Percentiles rank a stretch among this genome's conserved stretches.
Evolutionary conservation across 306 rosid species (phyloP).

Genomic region (Arachis stenosperma): DNA sequence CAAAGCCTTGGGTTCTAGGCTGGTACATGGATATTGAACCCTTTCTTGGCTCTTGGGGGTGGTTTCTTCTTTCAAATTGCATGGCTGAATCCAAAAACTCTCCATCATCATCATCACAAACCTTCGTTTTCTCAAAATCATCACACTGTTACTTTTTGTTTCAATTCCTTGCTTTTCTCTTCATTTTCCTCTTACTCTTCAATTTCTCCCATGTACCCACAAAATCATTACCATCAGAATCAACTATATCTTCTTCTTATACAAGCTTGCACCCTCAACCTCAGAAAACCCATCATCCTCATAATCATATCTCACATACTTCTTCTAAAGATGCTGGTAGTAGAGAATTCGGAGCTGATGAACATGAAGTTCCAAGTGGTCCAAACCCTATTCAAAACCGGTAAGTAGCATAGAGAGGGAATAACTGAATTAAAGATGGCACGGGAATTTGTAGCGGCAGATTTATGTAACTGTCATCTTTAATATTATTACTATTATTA

Average conservation of each 20-base stretch:
- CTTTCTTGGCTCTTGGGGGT: conserved; percentile 79
- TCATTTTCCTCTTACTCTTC: conserved; percentile 54
- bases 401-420: conserved; percentile 4
- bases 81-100: conserved; percentile 61
- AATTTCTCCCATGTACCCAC: conserved; percentile 22
- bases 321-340: conserved; percentile 26
- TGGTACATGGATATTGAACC: conserved; percentile 89
- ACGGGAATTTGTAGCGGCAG: conserved; percentile 34
- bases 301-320: conserved; percentile 1
- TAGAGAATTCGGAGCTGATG: conserved; percentile 55
- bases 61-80: conserved; percentile 71
- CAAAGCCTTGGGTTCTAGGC: conserved; percentile 50
- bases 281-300: conserved; percentile 2
- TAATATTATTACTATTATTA: conserved; percentile 23
- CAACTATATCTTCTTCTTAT: conserved; percentile 38
- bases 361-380: conserved; percentile 76
- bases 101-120: conserved; percentile 42
- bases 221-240: conserved; percentile 34
- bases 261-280: conserved; percentile 46
- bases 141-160: conserved; percentile 27
- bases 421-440: conserved; percentile 30
- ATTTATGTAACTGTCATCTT: conserved; percentile 44
- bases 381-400: conserved; percentile 74
- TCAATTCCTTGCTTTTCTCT: conserved; percentile 48
- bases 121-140: conserved; percentile 39